These are phyloP conservation scores for Lentinula raphanica DNA, from an alignment of 768 basidiomycete species.

Conservation along the genomic window DNA sequence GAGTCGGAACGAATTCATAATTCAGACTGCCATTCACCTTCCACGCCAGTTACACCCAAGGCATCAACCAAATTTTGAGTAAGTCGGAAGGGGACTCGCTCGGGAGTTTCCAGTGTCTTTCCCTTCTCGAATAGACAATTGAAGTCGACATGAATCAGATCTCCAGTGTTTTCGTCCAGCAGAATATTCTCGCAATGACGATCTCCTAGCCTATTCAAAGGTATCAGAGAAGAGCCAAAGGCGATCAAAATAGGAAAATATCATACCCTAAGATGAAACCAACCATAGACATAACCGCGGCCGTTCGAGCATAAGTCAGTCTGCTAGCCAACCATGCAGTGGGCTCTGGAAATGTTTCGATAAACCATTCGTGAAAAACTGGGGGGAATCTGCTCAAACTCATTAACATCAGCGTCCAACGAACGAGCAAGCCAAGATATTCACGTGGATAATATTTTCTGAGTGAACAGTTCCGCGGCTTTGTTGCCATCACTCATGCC, in stretches of 20 bases:
- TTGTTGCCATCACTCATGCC: slow-evolving; percentile 49
- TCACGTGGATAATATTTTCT: slow-evolving; percentile 44
- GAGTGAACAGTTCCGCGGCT: slow-evolving; percentile 45
- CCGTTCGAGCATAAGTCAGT: slow-evolving; percentile 79
- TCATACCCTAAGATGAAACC: slow-evolving; percentile 91
- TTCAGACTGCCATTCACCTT: slow-evolving; percentile 55
- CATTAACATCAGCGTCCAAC: background rate
- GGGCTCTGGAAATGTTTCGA: slow-evolving; percentile 95
- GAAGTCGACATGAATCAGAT: slow-evolving; percentile 94
- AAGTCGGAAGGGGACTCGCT: slow-evolving; percentile 89
- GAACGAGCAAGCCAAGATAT: background rate
- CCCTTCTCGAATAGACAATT: slow-evolving; percentile 98
- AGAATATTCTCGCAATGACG: slow-evolving; percentile 96
- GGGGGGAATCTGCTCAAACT: slow-evolving; percentile 40
- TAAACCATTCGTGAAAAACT: slow-evolving; percentile 96
- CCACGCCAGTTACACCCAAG: slow-evolving; percentile 87
- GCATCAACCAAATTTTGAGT: slow-evolving; percentile 93
- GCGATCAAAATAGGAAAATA: slow-evolving; percentile 2
- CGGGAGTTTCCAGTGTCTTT: slow-evolving; percentile 80
- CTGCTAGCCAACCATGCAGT: slow-evolving; percentile 90
- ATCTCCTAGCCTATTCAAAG: slow-evolving; percentile 76
- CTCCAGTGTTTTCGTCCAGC: slow-evolving; percentile 82
- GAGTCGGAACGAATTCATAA: background rate
- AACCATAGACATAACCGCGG: slow-evolving; percentile 98
- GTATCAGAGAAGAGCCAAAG: background rate